Conservation (phyloP, 2,329 filamentous ascomycete genomes). For the Leptodontidium sp. region DNA sequence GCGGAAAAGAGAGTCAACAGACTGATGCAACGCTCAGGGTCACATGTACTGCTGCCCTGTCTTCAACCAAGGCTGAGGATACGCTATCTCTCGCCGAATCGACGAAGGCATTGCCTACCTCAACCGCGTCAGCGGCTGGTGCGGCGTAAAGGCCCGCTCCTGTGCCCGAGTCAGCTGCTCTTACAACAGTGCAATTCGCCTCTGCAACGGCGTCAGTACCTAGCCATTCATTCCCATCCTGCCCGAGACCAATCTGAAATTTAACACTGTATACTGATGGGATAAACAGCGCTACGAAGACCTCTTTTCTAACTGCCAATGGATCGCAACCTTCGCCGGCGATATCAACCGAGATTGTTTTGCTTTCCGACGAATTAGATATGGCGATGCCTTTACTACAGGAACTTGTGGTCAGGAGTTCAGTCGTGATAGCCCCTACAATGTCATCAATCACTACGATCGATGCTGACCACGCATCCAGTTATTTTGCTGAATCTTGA, state of each 20-base stretch:
- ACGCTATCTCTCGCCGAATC: not conserved
- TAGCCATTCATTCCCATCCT: too few species aligned
- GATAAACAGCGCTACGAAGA: not conserved
- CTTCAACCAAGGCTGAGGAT: not conserved
- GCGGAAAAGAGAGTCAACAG: not conserved
- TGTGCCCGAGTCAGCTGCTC: not conserved
- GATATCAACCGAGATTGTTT: not conserved
- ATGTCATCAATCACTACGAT: not conserved
- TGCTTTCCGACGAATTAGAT: too few species aligned
- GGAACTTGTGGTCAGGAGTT: not conserved
- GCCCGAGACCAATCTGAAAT: too few species aligned
- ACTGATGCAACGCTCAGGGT: not conserved
- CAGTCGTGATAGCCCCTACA: not conserved
- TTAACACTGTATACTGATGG: not conserved
- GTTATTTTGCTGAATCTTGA: not conserved
- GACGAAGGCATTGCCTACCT: not conserved
- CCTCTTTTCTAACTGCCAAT: not conserved
- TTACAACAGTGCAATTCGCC: not conserved
- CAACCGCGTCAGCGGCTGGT: not conserved
- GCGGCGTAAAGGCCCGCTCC: not conserved
- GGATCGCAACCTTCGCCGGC: not conserved
- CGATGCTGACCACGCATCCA: not conserved
- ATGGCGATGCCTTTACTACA: not conserved
- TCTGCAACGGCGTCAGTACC: slow-evolving; percentile 3
- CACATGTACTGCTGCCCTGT: not conserved